These are phyloP conservation scores for Kluyveromyces sp. DNA, from an alignment of 1,139 yeast species.

Conservation along the genomic window DNA sequence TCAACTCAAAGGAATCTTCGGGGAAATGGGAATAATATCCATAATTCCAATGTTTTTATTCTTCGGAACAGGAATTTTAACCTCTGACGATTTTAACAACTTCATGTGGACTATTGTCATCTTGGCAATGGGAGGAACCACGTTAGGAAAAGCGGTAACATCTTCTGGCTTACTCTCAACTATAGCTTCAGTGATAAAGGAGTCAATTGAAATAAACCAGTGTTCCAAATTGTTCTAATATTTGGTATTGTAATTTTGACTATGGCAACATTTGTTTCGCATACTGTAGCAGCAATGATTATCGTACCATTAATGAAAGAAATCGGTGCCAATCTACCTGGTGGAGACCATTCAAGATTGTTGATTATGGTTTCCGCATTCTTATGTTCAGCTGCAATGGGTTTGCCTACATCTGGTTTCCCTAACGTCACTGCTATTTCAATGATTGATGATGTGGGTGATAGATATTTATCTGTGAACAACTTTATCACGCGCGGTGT, in stretches of 20 bases:
- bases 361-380: constrained; percentile 80
- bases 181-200: constrained; percentile 63
- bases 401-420: constrained; percentile 91
- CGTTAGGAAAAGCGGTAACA: constrained; percentile 85
- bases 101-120: constrained; percentile 92
- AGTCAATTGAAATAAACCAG: constrained; percentile 48
- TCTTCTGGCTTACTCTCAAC: constrained; percentile 80
- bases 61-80: constrained; percentile 79
- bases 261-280: constrained; percentile 90
- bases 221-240: constrained; percentile 60
- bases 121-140: constrained; percentile 94
- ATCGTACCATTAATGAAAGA: constrained; percentile 82
- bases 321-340: constrained; percentile 63
- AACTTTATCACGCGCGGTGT: constrained; percentile 83
- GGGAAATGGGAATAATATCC: constrained; percentile 87
- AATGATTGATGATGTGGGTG: constrained; percentile 83
- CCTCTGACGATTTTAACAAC: constrained; percentile 82
- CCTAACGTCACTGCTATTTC: constrained; percentile 95
- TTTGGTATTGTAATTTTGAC: constrained; percentile 74
- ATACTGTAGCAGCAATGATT: constrained; percentile 91
- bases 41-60: constrained; percentile 74
- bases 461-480: constrained; percentile 73
- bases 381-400: constrained; percentile 90
- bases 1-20: constrained; percentile 60
- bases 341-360: constrained; percentile 41